Percentiles rank a stretch among this genome's conserved stretches.
Evolutionary conservation across 768 basidiomycete species (phyloP).

Genomic region (Phaffia tasmanica): DNA sequence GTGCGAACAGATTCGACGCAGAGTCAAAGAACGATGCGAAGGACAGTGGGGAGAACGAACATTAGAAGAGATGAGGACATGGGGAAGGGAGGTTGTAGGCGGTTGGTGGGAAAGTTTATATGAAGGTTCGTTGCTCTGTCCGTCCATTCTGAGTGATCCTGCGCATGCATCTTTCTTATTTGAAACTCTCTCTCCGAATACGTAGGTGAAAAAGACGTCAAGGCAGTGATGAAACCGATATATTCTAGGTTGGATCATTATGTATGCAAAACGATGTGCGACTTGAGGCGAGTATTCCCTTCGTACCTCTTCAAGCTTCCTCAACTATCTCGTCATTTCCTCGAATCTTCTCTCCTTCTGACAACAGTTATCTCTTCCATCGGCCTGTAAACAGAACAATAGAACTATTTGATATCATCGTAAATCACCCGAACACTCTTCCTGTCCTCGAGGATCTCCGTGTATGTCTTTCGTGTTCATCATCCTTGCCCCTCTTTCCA

Average conservation of each 20-base stretch:
- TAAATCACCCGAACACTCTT: constrained; percentile 79
- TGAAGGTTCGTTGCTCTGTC: constrained; percentile 15
- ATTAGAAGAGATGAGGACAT: constrained; percentile 46
- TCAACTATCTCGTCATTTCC: neutral
- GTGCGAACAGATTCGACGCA: constrained; percentile 69
- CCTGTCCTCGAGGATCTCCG: constrained; percentile 76
- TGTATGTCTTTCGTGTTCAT: constrained; percentile 39
- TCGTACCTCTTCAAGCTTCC: neutral
- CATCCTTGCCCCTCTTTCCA: neutral
- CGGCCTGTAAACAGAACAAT: constrained; percentile 38
- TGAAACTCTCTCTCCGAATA: constrained; percentile 19
- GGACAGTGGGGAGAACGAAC: constrained; percentile 43
- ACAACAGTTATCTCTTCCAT: neutral
- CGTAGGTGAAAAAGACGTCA: constrained; percentile 37
- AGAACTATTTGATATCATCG: constrained; percentile 93
- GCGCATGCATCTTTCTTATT: neutral
- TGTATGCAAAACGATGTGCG: constrained; percentile 79
- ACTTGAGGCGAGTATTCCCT: constrained; percentile 53
- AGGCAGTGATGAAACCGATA: constrained; percentile 50
- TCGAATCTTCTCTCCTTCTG: neutral
- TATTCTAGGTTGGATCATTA: constrained; percentile 82
- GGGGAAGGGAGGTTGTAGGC: constrained; percentile 40
- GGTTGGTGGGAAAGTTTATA: constrained; percentile 27
- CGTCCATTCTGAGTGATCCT: neutral
- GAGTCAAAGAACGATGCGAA: constrained; percentile 56